Conservation (phyloP, 768 basidiomycete genomes). For the Termitomyces bulborhizus region DNA sequence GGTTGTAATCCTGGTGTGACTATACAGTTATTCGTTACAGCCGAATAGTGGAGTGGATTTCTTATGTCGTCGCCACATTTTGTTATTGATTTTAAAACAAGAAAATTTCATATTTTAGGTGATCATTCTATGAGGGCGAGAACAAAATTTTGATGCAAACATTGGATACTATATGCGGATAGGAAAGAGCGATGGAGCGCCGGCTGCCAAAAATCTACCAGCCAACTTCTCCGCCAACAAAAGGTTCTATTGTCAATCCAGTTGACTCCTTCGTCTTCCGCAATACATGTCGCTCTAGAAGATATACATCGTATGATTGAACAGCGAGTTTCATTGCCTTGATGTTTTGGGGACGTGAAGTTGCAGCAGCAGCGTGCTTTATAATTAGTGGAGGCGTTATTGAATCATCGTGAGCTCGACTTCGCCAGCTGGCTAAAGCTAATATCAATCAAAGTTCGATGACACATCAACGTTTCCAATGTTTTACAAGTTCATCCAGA, state of each 20-base stretch:
- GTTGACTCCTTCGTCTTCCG: conserved; percentile 58
- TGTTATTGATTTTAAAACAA: neutral
- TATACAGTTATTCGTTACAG: no score
- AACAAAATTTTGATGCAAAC: no score
- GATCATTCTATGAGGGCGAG: neutral
- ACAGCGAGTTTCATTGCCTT: conserved; percentile 79
- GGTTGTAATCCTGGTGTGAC: no score
- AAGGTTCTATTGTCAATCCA: conserved; percentile 53
- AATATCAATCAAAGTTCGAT: no score
- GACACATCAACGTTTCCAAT: no score
- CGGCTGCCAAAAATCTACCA: no score
- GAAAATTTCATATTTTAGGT: neutral
- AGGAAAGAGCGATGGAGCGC: no score
- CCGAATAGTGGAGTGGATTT: no score
- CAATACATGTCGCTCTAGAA: conserved; percentile 70
- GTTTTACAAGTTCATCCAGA: neutral
- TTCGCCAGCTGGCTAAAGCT: no score
- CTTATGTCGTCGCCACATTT: no score
- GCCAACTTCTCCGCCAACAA: conserved; percentile 58
- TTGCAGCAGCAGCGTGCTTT: conserved; percentile 78
- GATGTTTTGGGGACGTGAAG: conserved; percentile 72
- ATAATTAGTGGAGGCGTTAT: no score
- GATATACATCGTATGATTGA: conserved; percentile 71
- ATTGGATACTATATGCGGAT: neutral
- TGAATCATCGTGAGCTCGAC: no score